phyloP scores from a whole-genome alignment of 1,139 yeast species.

The Lodderomyces jiufengensis region DNA sequence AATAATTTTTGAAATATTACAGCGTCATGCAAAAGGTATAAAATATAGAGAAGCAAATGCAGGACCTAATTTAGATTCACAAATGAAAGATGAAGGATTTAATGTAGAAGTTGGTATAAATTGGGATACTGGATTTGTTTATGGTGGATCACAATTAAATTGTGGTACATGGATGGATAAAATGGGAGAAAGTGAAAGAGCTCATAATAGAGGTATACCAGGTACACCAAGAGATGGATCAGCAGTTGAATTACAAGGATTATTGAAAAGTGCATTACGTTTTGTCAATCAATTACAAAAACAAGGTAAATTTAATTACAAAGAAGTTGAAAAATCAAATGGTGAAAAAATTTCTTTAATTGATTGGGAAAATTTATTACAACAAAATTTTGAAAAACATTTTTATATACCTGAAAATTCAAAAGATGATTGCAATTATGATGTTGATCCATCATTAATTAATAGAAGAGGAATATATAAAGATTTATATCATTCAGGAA shows the following conservation, averaged over 20 bases:
- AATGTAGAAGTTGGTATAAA: conserved; percentile 78
- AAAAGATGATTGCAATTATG: conserved; percentile 48
- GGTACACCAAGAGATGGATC: conserved; percentile 99
- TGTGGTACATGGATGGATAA: conserved; percentile 99
- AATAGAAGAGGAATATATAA: conserved; percentile 93
- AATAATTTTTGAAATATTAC: conserved; percentile 72
- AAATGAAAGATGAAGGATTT: conserved; percentile 91
- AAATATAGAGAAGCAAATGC: conserved; percentile 94
- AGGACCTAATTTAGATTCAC: conserved; percentile 81
- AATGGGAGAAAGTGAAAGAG: conserved; percentile 90
- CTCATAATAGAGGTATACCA: conserved; percentile 84
- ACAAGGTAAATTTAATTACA: conserved; percentile 54
- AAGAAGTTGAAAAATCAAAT: conserved; percentile 51
- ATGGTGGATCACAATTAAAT: conserved; percentile 88
- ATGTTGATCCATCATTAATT: conserved; percentile 60
- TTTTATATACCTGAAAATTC: conserved; percentile 71
- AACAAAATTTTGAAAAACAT: conserved; percentile 70
- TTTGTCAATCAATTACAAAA: conserved; percentile 64
- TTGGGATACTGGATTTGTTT: conserved; percentile 83
- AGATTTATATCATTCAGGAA: conserved; percentile 76
- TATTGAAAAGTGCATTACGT: conserved; percentile 77
- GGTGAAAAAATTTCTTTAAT: conserved; percentile 52
- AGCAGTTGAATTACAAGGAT: conserved; percentile 87
- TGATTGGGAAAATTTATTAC: conserved; percentile 72
- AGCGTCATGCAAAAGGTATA: conserved; percentile 86